phyloP scores from a whole-genome alignment of 176 grass and related monocot genomes.

The Cocos nucifera region DNA sequence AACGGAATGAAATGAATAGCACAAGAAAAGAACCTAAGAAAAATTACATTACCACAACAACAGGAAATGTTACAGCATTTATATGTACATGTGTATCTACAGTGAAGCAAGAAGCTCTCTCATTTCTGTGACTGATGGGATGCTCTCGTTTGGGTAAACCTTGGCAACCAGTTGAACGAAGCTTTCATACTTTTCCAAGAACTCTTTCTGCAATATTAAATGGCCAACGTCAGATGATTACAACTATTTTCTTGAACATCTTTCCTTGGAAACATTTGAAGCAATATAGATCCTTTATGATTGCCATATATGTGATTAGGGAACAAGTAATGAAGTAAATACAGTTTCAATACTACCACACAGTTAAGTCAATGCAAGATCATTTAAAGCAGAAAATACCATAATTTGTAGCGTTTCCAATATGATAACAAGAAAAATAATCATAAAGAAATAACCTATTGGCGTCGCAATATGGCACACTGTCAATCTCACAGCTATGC shows the following conservation, averaged over 20 bases:
- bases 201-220: constrained; percentile 65
- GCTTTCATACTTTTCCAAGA: constrained; percentile 76
- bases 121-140: constrained; percentile 68
- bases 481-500: no score
- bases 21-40: constrained; percentile 10
- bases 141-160: constrained; percentile 65
- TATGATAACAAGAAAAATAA: no score
- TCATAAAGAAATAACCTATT: no score
- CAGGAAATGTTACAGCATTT: constrained; percentile 27
- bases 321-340: no score
- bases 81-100: constrained; percentile 25
- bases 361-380: no score
- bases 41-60: constrained; percentile 6
- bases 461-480: no score
- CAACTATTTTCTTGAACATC: background rate
- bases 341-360: no score
- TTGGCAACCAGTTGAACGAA: constrained; percentile 75
- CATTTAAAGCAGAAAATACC: no score
- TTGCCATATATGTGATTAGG: background rate
- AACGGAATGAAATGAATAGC: constrained; percentile 39
- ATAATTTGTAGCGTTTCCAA: no score
- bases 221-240: background rate
- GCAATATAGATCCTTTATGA: no score
- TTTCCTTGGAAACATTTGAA: no score
- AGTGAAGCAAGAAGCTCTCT: constrained; percentile 37